These are phyloP conservation scores for Fraxinus excelsior DNA, from an alignment of 257 asterid species.

Conservation along the genomic window DNA sequence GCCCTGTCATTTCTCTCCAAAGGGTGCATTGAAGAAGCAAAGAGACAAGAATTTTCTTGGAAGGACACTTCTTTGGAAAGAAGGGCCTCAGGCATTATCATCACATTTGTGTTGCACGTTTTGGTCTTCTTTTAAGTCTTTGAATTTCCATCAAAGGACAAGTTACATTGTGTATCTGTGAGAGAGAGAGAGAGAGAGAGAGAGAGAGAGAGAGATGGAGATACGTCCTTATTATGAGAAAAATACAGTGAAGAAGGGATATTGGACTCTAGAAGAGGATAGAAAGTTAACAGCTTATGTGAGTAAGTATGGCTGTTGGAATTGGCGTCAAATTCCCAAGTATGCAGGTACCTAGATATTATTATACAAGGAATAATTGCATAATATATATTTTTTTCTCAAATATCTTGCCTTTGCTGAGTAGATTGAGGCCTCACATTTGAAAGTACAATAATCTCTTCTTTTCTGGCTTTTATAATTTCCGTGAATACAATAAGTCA, in stretches of 20 bases:
- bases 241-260: slow-evolving; percentile 11
- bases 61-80: no score
- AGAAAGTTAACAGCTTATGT: slow-evolving; percentile 22
- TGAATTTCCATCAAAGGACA: background rate
- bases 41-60: no score
- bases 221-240: slow-evolving; percentile 13
- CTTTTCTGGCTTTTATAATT: no score
- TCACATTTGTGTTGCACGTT: no score
- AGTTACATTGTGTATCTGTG: background rate
- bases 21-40: no score
- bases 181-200: background rate
- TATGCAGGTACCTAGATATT: slow-evolving; percentile 6
- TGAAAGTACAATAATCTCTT: no score
- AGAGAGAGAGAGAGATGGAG: slow-evolving; percentile 8
- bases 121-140: background rate
- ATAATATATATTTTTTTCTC: no score
- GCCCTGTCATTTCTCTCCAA: no score
- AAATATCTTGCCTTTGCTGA: no score
- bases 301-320: slow-evolving; percentile 24
- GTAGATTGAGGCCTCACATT: no score
- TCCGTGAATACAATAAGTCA: no score
- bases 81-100: no score
- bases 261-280: slow-evolving; percentile 29
- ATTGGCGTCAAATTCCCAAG: slow-evolving; percentile 25
- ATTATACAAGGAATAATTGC: background rate